A percentile compares a stretch with the other conserved stretches of the same genome.
phyloP scores from a whole-genome alignment of 805 yeast genomes.

The Wickerhamiella dianesei region DNA sequence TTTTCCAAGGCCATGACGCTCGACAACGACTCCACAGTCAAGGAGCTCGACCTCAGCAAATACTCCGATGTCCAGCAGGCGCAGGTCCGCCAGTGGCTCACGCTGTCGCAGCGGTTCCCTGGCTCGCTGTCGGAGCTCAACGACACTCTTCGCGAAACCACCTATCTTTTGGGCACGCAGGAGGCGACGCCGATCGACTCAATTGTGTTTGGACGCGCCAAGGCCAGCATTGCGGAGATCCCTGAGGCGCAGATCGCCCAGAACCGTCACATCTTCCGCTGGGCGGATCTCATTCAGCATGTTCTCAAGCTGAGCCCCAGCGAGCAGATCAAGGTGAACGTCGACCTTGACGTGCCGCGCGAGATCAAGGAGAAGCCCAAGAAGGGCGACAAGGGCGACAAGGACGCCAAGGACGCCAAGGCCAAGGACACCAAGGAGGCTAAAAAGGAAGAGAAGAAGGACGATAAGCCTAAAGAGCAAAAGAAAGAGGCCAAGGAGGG shows the following conservation, averaged over 20 bases:
- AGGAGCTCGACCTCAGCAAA: conserved; percentile 14
- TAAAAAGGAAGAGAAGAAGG: conserved; percentile 7
- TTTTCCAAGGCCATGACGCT: conserved; percentile 21
- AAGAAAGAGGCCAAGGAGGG: conserved; percentile 14
- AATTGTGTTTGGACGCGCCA: conserved; percentile 49
- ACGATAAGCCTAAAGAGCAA: conserved; percentile 6
- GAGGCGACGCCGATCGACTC: conserved; percentile 58
- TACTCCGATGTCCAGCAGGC: conserved; percentile 44
- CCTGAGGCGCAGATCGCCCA: conserved; percentile 43
- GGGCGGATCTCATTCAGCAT: conserved; percentile 81
- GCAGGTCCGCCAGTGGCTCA: conserved; percentile 61
- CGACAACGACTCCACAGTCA: conserved; percentile 11
- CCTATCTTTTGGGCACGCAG: conserved; percentile 55
- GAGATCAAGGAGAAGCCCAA: conserved; percentile 43
- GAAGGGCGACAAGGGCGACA: conserved; percentile 28
- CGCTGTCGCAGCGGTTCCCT: conserved; percentile 54
- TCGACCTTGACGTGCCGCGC: conserved; percentile 53
- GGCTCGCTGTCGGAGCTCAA: conserved; percentile 44
- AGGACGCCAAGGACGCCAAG: conserved; percentile 17
- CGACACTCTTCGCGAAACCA: conserved; percentile 48
- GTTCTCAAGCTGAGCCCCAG: conserved; percentile 34
- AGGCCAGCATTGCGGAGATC: conserved; percentile 48
- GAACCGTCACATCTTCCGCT: conserved; percentile 77
- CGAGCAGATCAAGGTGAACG: conserved; percentile 43
- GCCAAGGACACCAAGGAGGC: conserved; percentile 29